Percentiles rank a stretch among this genome's conserved stretches.
phyloP scores from a whole-genome alignment of 225 moss, liverwort and hornwort species.

The Rhytidiadelphus loreus region DNA sequence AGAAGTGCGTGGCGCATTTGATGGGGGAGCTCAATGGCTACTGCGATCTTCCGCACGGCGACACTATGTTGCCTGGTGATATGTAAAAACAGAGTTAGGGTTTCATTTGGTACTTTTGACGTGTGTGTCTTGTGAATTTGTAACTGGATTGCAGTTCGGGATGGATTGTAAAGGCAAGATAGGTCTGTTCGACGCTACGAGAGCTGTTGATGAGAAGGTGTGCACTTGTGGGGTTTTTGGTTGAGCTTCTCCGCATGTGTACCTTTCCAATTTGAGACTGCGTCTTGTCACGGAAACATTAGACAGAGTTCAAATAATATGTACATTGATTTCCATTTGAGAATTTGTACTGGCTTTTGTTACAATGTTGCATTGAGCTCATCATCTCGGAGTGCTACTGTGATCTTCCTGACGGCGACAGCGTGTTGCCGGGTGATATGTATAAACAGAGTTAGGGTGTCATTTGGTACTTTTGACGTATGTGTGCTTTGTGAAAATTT shows the following conservation, averaged over 20 bases:
- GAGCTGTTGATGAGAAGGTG: neutral
- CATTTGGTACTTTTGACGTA: neutral
- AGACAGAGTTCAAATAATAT: neutral
- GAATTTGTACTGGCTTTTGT: neutral
- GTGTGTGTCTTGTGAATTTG: neutral
- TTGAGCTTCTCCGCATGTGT: slow-evolving; percentile 15
- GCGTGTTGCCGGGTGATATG: neutral
- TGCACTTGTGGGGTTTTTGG: slow-evolving; percentile 5
- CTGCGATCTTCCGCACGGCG: slow-evolving; percentile 37
- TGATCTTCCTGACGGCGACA: neutral
- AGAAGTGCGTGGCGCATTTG: slow-evolving; percentile 74
- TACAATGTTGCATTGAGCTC: neutral
- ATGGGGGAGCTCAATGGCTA: slow-evolving; percentile 60
- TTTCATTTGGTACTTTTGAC: neutral
- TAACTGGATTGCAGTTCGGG: neutral
- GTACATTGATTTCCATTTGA: neutral
- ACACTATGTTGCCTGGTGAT: slow-evolving; percentile 65
- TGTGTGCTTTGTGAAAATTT: neutral
- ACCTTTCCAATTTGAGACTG: slow-evolving; percentile 16
- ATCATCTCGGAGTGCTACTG: neutral
- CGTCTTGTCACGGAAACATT: slow-evolving; percentile 7
- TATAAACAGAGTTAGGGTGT: neutral
- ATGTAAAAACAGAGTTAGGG: neutral
- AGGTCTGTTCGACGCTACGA: neutral
- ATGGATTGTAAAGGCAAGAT: neutral